phyloP scores from a whole-genome alignment of 176 grass and related monocot genomes.

The Musa acuminata region DNA sequence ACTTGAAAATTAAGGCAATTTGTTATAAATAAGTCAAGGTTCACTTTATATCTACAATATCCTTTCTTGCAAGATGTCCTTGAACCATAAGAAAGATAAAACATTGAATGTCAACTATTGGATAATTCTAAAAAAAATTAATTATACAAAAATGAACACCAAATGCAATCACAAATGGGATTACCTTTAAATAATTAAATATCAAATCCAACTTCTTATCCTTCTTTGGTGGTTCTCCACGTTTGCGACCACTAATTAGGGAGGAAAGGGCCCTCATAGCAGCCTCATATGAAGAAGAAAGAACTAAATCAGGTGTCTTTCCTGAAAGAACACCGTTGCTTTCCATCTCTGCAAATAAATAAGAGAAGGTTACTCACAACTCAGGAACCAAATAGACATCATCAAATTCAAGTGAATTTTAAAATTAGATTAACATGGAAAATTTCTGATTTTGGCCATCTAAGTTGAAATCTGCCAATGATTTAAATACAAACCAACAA shows the following conservation, averaged over 20 bases:
- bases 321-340: background rate
- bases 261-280: slow-evolving; percentile 40
- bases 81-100: too few relatives aligned
- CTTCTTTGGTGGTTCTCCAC: background rate
- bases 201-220: slow-evolving; percentile 21
- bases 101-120: too few relatives aligned
- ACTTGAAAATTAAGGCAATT: too few relatives aligned
- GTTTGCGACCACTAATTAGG: slow-evolving; percentile 28
- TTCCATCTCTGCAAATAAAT: slow-evolving; percentile 1
- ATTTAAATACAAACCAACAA: too few relatives aligned
- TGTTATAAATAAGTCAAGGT: too few relatives aligned
- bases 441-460: too few relatives aligned
- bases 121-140: background rate
- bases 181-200: slow-evolving; percentile 36
- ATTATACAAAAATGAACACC: background rate
- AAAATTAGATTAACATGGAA: too few relatives aligned
- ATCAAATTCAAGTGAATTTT: too few relatives aligned
- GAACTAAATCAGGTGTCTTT: slow-evolving; percentile 5
- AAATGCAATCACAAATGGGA: background rate
- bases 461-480: too few relatives aligned
- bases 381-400: too few relatives aligned
- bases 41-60: too few relatives aligned
- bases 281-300: slow-evolving; percentile 36
- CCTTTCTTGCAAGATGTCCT: too few relatives aligned
- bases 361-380: background rate